Conservation (phyloP, 2,329 filamentous ascomycete species). For the Furcasterigmium furcatum region DNA sequence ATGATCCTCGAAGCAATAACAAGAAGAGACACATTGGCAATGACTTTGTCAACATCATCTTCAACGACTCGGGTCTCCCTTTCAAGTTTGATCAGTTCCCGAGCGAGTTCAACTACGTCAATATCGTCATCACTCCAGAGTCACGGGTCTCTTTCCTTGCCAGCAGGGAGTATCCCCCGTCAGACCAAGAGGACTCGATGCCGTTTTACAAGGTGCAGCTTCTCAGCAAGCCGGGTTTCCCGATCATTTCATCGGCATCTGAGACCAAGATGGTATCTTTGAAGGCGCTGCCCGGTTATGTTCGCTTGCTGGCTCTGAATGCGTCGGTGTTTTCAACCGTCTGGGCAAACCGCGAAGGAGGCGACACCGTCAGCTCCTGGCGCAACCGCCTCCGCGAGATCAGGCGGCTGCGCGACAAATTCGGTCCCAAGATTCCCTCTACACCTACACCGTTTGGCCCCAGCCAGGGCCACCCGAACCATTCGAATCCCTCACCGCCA, state of each 20-base stretch:
- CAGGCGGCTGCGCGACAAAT: constrained; percentile 71
- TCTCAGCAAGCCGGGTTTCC: constrained; percentile 83
- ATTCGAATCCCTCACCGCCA: constrained; percentile 20
- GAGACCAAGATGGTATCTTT: constrained; percentile 87
- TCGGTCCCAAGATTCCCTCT: constrained; percentile 41
- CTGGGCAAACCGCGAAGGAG: constrained; percentile 75
- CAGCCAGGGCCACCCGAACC: constrained; percentile 22
- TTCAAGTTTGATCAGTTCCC: constrained; percentile 92
- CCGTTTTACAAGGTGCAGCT: constrained; percentile 87
- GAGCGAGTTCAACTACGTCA: constrained; percentile 93
- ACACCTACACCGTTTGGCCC: constrained; percentile 18
- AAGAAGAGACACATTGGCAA: constrained; percentile 98
- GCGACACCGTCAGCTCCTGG: constrained; percentile 88
- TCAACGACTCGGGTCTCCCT: constrained; percentile 89
- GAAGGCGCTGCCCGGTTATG: constrained; percentile 77
- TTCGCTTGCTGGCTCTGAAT: constrained; percentile 85
- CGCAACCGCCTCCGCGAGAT: constrained; percentile 83
- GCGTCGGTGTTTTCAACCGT: constrained; percentile 90
- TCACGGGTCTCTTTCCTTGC: constrained; percentile 75
- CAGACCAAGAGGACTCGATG: constrained; percentile 29
- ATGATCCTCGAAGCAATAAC: constrained; percentile 70
- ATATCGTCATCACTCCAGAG: constrained; percentile 91
- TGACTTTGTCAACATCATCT: constrained; percentile 96
- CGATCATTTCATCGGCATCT: constrained; percentile 84
- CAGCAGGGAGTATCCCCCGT: constrained; percentile 41